Evolutionary conservation across 23 red algal species (phyloP).

Genomic region (Cyanidiococcus yangmingshanensis): DNA sequence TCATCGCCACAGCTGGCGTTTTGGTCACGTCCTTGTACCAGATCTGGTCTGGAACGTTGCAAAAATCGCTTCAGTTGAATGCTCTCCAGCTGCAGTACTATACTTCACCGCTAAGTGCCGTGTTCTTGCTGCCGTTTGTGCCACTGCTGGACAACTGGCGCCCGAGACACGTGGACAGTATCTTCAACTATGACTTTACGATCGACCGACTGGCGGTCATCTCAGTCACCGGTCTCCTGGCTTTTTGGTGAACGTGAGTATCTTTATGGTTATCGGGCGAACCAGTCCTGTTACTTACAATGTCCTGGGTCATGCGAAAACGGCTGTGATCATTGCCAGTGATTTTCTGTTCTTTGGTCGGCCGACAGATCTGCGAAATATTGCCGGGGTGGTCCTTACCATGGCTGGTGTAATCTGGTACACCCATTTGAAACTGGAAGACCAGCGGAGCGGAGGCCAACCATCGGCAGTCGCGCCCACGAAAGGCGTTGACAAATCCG

Average conservation of each 20-base stretch:
- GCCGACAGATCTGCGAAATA: conserved; percentile 12
- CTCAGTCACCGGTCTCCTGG: conserved; percentile 46
- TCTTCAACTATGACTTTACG: conserved; percentile 75
- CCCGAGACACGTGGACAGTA: conserved; percentile 34
- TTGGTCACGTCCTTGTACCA: conserved; percentile 87
- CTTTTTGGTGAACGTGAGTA: conserved; percentile 80
- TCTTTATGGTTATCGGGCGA: conserved; percentile 86
- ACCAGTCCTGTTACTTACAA: conserved; percentile 79
- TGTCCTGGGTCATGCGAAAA: conserved; percentile 81
- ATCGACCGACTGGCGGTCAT: conserved; percentile 30
- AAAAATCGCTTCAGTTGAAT: conserved; percentile 59
- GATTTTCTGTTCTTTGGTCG: conserved; percentile 32
- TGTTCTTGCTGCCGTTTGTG: conserved; percentile 70
- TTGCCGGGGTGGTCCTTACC: conserved; percentile 15
- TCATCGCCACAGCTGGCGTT: conserved; percentile 68
- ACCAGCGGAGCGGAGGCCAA: background rate
- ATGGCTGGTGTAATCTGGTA: conserved; percentile 28
- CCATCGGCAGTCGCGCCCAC: no score
- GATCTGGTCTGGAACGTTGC: conserved; percentile 90
- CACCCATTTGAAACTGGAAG: conserved; percentile 31
- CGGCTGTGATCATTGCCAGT: conserved; percentile 44
- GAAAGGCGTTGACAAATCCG: no score
- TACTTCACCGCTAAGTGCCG: conserved; percentile 55
- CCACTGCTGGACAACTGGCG: conserved; percentile 67
- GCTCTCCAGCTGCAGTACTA: conserved; percentile 84